Percentiles rank a stretch among this genome's conserved stretches.
Conservation (phyloP, 129 eudicot species). For the Gnaphalium uliginosum region DNA sequence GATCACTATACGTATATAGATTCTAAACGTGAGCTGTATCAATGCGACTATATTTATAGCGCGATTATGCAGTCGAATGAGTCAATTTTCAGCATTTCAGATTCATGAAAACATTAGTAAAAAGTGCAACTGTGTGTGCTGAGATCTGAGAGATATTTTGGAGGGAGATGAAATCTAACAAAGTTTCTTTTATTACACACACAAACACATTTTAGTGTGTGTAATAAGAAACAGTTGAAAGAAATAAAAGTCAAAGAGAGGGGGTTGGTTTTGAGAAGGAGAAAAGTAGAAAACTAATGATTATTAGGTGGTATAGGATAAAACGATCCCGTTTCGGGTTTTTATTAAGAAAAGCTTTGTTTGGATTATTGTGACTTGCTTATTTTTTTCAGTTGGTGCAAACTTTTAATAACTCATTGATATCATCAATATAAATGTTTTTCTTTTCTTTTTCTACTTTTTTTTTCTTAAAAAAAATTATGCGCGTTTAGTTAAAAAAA, state of each 20-base stretch:
- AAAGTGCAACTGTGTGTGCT: slow-evolving; percentile 17
- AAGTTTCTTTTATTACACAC: slow-evolving; percentile 25
- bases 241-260: slow-evolving; percentile 32
- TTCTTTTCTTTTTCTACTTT: too few species aligned
- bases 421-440: too few species aligned
- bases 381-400: too few species aligned
- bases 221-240: slow-evolving; percentile 8
- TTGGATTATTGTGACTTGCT: too few species aligned
- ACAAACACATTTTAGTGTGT: slow-evolving; percentile 32
- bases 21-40: neutral
- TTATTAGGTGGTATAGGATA: too few species aligned
- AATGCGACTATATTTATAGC: neutral
- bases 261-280: slow-evolving; percentile 16
- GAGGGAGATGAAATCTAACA: slow-evolving; percentile 28
- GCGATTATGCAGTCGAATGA: slow-evolving; percentile 10
- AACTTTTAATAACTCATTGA: too few species aligned
- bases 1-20: slow-evolving; percentile 19
- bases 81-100: slow-evolving; percentile 21
- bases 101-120: slow-evolving; percentile 21
- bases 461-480: too few species aligned
- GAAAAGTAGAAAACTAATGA: too few species aligned
- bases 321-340: too few species aligned
- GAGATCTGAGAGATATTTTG: slow-evolving; percentile 34
- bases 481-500: too few species aligned
- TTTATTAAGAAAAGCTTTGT: too few species aligned